Conservation (phyloP, 2,329 filamentous ascomycete species). For the Colletotrichum sp. region DNA sequence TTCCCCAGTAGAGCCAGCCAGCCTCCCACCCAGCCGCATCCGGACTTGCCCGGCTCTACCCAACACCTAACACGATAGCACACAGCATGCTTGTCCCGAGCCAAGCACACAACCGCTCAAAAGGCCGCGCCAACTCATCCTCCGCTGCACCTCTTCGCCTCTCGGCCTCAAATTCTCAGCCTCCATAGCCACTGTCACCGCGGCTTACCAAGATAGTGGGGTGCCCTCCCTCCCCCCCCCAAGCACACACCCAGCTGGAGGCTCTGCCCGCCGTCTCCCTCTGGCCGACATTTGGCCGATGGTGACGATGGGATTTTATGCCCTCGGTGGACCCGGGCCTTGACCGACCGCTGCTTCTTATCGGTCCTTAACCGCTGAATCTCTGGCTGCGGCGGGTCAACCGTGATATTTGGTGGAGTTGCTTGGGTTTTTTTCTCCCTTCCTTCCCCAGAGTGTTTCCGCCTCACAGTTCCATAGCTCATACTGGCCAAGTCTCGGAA, state of each 20-base stretch:
- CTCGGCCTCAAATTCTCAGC: neutral
- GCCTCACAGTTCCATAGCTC: neutral
- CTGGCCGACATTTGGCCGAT: constrained; percentile 23
- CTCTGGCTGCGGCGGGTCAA: constrained; percentile 9
- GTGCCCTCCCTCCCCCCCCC: neutral
- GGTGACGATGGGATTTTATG: constrained; percentile 16
- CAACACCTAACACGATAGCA: neutral
- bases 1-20: neutral
- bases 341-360: constrained; percentile 17
- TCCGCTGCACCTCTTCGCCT: neutral
- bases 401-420: constrained; percentile 9
- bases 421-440: constrained; percentile 1
- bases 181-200: neutral
- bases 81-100: neutral
- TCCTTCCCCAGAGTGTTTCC: neutral
- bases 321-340: constrained; percentile 17
- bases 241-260: neutral
- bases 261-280: neutral
- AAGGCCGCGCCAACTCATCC: neutral
- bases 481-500: constrained; percentile 1
- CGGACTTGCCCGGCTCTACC: constrained; percentile 6
- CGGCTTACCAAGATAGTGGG: neutral
- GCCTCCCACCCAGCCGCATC: neutral
- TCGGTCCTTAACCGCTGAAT: constrained; percentile 23
- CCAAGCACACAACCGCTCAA: neutral